Conservation (phyloP, 192 early-diverging fungal genomes). For the Coemansia erecta region DNA sequence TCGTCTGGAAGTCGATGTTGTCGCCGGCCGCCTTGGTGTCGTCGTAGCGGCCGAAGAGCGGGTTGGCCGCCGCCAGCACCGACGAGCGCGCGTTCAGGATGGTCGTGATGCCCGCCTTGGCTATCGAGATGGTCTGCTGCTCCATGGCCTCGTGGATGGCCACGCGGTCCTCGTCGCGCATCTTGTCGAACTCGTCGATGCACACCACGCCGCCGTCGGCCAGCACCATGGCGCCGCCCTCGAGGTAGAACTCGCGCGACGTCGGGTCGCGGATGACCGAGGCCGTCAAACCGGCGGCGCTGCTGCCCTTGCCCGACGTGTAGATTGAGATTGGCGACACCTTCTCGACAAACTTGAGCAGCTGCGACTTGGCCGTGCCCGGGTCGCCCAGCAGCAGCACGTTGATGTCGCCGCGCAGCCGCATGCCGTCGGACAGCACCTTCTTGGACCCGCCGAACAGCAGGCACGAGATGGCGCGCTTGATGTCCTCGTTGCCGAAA, state of each 20-base stretch:
- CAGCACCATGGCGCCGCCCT: constrained; percentile 99
- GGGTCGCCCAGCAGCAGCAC: constrained; percentile 97
- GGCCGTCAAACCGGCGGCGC: constrained; percentile 97
- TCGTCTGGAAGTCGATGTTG: constrained; percentile 99
- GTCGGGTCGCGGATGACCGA: constrained; percentile 91
- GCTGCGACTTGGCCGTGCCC: constrained; percentile 96
- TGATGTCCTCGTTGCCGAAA: constrained; percentile 96
- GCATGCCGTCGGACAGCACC: constrained; percentile 93
- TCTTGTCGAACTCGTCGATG: constrained; percentile 99
- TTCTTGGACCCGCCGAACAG: constrained; percentile 97
- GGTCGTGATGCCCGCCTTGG: constrained; percentile 99
- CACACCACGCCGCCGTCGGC: constrained; percentile 99
- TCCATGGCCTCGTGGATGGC: constrained; percentile 99
- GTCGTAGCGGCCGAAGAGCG: constrained; percentile 97
- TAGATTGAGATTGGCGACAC: constrained; percentile 98
- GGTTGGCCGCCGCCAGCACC: constrained; percentile 97
- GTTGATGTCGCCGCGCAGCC: constrained; percentile 96
- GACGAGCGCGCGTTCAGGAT: constrained; percentile 96
- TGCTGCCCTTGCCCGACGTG: constrained; percentile 98
- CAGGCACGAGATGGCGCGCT: constrained; percentile 90
- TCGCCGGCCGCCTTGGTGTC: constrained; percentile 97
- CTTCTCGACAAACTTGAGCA: constrained; percentile 98
- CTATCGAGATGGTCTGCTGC: constrained; percentile 99
- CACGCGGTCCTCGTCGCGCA: constrained; percentile 98
- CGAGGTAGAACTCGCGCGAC: constrained; percentile 93